Base-by-base conservation (phyloP, 208 protist genomes). In the Trypanosoma caninum region DNA sequence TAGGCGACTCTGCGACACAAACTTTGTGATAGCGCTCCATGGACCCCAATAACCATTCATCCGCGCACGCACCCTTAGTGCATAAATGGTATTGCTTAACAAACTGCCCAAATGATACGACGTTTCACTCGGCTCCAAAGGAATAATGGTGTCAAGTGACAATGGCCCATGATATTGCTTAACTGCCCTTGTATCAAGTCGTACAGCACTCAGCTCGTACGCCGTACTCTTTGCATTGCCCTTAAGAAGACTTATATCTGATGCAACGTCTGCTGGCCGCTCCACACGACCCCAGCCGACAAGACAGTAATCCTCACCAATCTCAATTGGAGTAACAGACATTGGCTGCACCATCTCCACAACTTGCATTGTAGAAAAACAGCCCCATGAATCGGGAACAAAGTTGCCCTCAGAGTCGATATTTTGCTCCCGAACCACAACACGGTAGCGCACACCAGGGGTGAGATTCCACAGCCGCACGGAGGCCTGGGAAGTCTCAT, bases 271-370 rank as follows among this genome's bases (percentile, higher is more conserved):
- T 22, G 62, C 38, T 28, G 46, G 38, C 0, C 66, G 58, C 31
- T 68, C 55, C 6, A 77, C 41, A 3, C 89, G 89, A 25, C 66
- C 69, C 89, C 91, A 97, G 48, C 84, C 78, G 10, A 97, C 60
- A 23, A 88, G 53, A 61, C 86, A 91, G 71, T 94, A 97, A 66
- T 94, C 76, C 74, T 97, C 91, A 34, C 88, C 88, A 57, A 97
- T 94, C 74, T 97, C 86, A 37, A 85, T 61, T 14, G 85, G 87
- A 8, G 78, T 40, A 9, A 97, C 72, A 22, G 62, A 61, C 63
- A 95, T 83, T 20, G 80, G 69, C 35, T 87, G 68, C 25, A 92
- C 72, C 27, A 89, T 95, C 66, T 93, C 73, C 33, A 88, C 75
- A 40, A 76, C 78, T 38, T 64, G 40, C 23, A 70, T 54, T 57